phyloP scores from a whole-genome alignment of 2,329 filamentous ascomycete genomes.

The Colletotrichum australisinense region DNA sequence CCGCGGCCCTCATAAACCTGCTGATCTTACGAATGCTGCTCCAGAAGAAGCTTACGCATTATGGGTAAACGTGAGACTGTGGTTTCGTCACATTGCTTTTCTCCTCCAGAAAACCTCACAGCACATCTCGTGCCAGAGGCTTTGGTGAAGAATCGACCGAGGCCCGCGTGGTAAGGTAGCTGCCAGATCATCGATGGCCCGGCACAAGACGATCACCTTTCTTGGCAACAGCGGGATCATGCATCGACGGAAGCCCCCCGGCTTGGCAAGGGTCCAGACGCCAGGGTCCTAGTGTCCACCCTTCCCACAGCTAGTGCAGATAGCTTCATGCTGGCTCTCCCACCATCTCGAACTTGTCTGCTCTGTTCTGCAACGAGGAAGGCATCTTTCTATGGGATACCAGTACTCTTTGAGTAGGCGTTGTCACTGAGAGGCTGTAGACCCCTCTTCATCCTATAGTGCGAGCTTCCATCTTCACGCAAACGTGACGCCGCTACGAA shows the following conservation, averaged over 20 bases:
- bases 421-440: too few relatives aligned
- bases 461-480: neutral
- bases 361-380: neutral
- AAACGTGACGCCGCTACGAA: too few relatives aligned
- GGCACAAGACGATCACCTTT: slow-evolving; percentile 1
- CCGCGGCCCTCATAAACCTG: neutral
- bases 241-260: slow-evolving; percentile 17
- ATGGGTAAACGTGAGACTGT: neutral
- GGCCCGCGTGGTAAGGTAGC: neutral
- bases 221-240: slow-evolving; percentile 28
- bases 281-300: slow-evolving; percentile 13
- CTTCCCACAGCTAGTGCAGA: neutral
- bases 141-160: neutral
- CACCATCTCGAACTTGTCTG: neutral
- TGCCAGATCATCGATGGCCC: neutral
- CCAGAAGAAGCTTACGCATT: neutral
- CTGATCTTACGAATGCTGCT: neutral
- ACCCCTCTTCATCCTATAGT: too few relatives aligned
- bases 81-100: neutral
- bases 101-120: neutral
- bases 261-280: slow-evolving; percentile 34
- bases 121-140: neutral
- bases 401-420: neutral
- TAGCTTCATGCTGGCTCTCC: neutral
- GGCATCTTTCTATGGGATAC: neutral